Evolutionary conservation across 805 yeast species (phyloP).

Genomic region (Schwanniomyces polymorphus): DNA sequence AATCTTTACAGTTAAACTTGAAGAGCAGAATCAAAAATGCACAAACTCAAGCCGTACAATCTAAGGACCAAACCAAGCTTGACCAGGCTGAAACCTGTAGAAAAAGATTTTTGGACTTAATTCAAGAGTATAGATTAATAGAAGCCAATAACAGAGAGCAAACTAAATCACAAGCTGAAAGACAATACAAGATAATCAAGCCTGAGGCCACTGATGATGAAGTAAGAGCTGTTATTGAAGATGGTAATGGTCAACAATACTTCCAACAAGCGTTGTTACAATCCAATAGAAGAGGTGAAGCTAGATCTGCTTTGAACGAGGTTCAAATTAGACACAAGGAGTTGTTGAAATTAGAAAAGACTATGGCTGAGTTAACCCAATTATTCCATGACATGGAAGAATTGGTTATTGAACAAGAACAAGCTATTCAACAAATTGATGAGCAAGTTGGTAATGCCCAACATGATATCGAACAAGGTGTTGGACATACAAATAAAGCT

Average conservation of each 20-base stretch:
- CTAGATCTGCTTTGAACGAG: conserved; percentile 90
- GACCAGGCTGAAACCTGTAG: conserved; percentile 90
- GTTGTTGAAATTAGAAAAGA: conserved; percentile 88
- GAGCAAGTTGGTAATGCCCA: conserved; percentile 82
- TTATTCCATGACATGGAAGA: conserved; percentile 95
- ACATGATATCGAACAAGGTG: conserved; percentile 89
- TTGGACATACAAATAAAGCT: conserved; percentile 90
- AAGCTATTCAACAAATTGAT: conserved; percentile 77
- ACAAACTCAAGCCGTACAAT: conserved; percentile 63
- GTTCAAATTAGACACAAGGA: conserved; percentile 96
- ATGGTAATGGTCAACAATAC: conserved; percentile 83
- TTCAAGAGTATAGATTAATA: conserved; percentile 81
- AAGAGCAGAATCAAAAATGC: conserved; percentile 75
- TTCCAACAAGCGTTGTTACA: conserved; percentile 90
- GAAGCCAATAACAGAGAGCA: conserved; percentile 86
- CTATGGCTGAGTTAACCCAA: conserved; percentile 94
- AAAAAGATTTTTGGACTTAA: conserved; percentile 78
- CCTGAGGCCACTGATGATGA: conserved; percentile 84
- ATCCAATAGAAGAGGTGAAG: conserved; percentile 90
- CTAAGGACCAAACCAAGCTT: conserved; percentile 70
- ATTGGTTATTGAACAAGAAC: conserved; percentile 93
- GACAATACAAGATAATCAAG: conserved; percentile 88
- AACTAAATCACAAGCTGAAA: conserved; percentile 83
- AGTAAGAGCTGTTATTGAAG: conserved; percentile 82
- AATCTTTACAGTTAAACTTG: conserved; percentile 71